Conservation (phyloP, 2,329 filamentous ascomycete species). For the Fusarium sp. region DNA sequence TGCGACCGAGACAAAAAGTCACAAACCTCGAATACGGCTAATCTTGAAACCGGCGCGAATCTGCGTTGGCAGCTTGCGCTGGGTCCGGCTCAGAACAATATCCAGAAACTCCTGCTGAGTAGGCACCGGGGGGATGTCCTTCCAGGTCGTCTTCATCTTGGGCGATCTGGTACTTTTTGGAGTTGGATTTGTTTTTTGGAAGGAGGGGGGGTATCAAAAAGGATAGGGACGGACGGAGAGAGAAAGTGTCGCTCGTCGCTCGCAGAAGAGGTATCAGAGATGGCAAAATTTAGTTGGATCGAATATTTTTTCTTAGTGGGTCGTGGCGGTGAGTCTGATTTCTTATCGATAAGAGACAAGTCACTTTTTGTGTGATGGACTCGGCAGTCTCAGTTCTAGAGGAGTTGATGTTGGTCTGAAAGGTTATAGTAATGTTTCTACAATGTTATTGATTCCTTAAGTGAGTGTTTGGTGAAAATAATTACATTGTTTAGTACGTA, state of each 20-base stretch:
- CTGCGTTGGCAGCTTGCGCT: conserved; percentile 91
- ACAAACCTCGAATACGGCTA: conserved; percentile 77
- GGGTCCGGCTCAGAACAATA: conserved; percentile 92
- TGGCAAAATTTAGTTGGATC: conserved; percentile 38
- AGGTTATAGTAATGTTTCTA: background rate
- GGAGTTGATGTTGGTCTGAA: background rate
- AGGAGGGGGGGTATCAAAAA: conserved; percentile 5
- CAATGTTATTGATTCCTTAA: no score
- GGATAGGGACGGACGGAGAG: conserved; percentile 12
- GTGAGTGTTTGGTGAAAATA: background rate
- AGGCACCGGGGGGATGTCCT: conserved; percentile 86
- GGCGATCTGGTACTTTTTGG: conserved; percentile 43
- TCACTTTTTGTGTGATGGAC: conserved; percentile 28
- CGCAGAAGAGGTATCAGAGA: conserved; percentile 30
- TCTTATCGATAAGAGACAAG: conserved; percentile 27
- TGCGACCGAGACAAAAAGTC: background rate
- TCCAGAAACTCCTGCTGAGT: conserved; percentile 96
- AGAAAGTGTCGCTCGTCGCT: conserved; percentile 31
- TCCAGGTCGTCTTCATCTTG: conserved; percentile 71
- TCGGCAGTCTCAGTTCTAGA: background rate
- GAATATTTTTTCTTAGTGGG: conserved; percentile 47
- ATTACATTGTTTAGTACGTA: background rate
- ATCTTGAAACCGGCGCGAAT: conserved; percentile 96
- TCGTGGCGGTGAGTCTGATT: conserved; percentile 32
- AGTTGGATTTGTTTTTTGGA: conserved; percentile 5